phyloP scores from a whole-genome alignment of 768 basidiomycete genomes.

The Basidioascus undulatus region DNA sequence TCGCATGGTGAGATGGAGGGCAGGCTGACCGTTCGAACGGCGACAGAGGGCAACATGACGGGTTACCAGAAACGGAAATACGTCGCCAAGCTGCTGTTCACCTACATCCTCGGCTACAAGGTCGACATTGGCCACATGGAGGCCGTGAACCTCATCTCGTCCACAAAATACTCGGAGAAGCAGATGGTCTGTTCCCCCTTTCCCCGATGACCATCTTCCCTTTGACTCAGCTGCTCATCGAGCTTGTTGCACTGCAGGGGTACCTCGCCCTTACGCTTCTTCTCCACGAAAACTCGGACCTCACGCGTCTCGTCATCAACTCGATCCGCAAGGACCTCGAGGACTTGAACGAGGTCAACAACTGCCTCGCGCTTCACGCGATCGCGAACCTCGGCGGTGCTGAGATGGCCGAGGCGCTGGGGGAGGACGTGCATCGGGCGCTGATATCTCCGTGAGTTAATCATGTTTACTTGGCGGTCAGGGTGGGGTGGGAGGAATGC shows the following conservation, averaged over 20 bases:
- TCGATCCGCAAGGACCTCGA: slow-evolving; percentile 94
- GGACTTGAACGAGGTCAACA: slow-evolving; percentile 77
- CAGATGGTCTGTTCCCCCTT: slow-evolving; percentile 50
- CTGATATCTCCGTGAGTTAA: slow-evolving; percentile 66
- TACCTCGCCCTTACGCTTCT: slow-evolving; percentile 89
- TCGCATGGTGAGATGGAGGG: too few species aligned
- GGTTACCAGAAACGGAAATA: slow-evolving; percentile 36
- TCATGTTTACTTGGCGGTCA: too few species aligned
- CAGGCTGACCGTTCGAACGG: neutral
- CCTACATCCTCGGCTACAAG: slow-evolving; percentile 95
- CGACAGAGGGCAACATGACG: slow-evolving; percentile 22
- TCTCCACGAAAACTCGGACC: slow-evolving; percentile 98
- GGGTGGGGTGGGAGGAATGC: neutral
- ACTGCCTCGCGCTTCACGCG: slow-evolving; percentile 87
- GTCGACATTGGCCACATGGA: slow-evolving; percentile 99
- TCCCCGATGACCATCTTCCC: neutral
- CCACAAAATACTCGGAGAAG: slow-evolving; percentile 89
- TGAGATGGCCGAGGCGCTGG: slow-evolving; percentile 93
- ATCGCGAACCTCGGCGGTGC: slow-evolving; percentile 94
- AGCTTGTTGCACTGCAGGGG: too few species aligned
- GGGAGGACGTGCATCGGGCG: slow-evolving; percentile 76
- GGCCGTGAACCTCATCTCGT: slow-evolving; percentile 90
- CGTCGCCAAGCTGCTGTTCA: slow-evolving; percentile 96
- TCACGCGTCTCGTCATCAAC: slow-evolving; percentile 87
- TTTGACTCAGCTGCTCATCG: too few species aligned